Evolutionary conservation across 73 alveolate species (phyloP).

Genomic region (Paramecium pentaurelia): DNA sequence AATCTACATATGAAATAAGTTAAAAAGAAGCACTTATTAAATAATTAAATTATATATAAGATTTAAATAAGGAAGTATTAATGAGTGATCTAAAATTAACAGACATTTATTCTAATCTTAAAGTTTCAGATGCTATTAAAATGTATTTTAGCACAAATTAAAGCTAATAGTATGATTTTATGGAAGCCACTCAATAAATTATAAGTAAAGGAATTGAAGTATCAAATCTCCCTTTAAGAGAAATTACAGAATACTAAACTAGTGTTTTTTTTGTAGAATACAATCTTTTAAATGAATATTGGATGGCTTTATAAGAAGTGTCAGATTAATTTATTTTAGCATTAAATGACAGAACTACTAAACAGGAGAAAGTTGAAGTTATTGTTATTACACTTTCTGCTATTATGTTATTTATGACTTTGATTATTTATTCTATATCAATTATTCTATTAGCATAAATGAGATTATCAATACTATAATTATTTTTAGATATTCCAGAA

Average conservation of each 20-base stretch:
- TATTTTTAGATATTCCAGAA: constrained; percentile 59
- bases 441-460: not conserved
- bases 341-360: not conserved
- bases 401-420: not conserved
- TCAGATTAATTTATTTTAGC: not conserved
- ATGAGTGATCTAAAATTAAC: not conserved
- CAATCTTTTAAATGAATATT: not conserved
- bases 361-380: not conserved
- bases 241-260: not conserved
- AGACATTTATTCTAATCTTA: not conserved
- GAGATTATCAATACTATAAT: not conserved
- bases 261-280: constrained; percentile 37
- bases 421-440: not conserved
- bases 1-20: not conserved
- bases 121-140: not conserved
- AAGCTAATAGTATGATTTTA: constrained; percentile 12
- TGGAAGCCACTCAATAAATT: constrained; percentile 42
- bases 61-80: not conserved
- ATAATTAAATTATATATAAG: not conserved
- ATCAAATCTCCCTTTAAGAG: not conserved
- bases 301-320: not conserved
- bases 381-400: constrained; percentile 3
- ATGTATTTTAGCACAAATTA: not conserved
- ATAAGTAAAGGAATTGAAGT: constrained; percentile 26
- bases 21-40: not conserved